These are phyloP conservation scores for Eucalyptus virginea DNA, from an alignment of 345 rosid species.

Conservation along the genomic window DNA sequence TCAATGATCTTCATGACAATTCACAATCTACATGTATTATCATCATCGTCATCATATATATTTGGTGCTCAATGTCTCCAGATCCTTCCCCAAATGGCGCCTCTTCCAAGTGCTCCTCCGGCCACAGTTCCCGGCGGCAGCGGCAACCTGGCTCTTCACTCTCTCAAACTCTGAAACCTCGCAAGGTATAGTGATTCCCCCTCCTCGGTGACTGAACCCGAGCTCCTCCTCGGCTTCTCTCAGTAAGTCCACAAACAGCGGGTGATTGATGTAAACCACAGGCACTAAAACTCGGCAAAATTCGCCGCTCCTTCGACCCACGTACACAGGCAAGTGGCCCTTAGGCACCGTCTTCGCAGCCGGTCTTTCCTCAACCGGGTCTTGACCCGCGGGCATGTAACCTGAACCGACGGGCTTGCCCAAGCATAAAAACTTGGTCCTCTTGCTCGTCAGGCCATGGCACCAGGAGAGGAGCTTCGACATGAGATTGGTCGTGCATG, in stretches of 20 bases:
- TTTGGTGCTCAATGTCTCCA: background rate
- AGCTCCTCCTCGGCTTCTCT: conserved; percentile 56
- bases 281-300: conserved; percentile 64
- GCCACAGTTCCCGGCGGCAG: conserved; percentile 15
- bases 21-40: background rate
- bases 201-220: conserved; percentile 49
- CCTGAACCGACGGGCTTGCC: background rate
- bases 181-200: conserved; percentile 82
- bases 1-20: background rate
- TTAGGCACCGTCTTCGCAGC: background rate
- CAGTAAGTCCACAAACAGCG: conserved; percentile 57
- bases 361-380: background rate
- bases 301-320: background rate
- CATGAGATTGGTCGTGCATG: background rate
- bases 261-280: conserved; percentile 69
- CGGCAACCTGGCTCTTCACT: conserved; percentile 47
- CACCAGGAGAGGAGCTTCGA: background rate
- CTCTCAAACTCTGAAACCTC: conserved; percentile 56
- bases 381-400: background rate
- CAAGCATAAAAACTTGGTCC: background rate
- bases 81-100: background rate
- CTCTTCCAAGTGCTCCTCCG: background rate
- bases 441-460: background rate
- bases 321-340: background rate
- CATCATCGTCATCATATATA: background rate